Percentiles rank a stretch among this genome's conserved stretches.
Conservation (phyloP, 768 basidiomycete genomes). For the Lactifluus volemus region DNA sequence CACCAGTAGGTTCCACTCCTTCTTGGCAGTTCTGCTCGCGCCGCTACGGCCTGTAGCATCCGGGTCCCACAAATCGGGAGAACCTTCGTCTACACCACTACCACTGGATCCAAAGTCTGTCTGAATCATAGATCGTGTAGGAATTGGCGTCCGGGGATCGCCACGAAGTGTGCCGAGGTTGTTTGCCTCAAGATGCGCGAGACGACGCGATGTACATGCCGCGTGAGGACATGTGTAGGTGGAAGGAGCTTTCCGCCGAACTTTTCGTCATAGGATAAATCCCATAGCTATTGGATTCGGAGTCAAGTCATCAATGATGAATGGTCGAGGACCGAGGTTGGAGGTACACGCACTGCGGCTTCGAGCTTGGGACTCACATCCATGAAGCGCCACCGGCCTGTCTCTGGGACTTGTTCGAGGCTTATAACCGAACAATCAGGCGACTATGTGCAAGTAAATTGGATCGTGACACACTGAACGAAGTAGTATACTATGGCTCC, state of each 20-base stretch:
- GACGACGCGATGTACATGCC: slow-evolving; percentile 63
- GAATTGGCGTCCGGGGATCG: slow-evolving; percentile 19
- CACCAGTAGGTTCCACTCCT: slow-evolving; percentile 66
- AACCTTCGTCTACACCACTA: not conserved
- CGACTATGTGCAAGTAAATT: not conserved
- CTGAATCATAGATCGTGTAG: slow-evolving; percentile 19
- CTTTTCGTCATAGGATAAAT: slow-evolving; percentile 38
- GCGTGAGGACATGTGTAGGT: slow-evolving; percentile 51
- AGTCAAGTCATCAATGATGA: not conserved
- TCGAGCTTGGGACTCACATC: slow-evolving; percentile 55
- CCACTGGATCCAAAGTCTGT: slow-evolving; percentile 19
- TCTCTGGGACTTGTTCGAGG: slow-evolving; percentile 78
- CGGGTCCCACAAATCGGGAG: slow-evolving; percentile 21
- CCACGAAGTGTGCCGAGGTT: slow-evolving; percentile 56
- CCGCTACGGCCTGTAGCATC: slow-evolving; percentile 14
- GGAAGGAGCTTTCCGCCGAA: slow-evolving; percentile 53
- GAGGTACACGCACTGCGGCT: slow-evolving; percentile 34
- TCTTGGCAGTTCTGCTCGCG: not conserved
- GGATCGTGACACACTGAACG: slow-evolving; percentile 24
- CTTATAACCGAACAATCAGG: slow-evolving; percentile 30
- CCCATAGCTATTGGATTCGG: slow-evolving; percentile 32
- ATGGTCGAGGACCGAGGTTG: not conserved
- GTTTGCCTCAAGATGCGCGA: slow-evolving; percentile 58
- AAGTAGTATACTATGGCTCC: slow-evolving; percentile 24
- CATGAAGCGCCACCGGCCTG: slow-evolving; percentile 86